phyloP scores from a whole-genome alignment of 2,329 filamentous ascomycete genomes.

The Phialophora tarda region DNA sequence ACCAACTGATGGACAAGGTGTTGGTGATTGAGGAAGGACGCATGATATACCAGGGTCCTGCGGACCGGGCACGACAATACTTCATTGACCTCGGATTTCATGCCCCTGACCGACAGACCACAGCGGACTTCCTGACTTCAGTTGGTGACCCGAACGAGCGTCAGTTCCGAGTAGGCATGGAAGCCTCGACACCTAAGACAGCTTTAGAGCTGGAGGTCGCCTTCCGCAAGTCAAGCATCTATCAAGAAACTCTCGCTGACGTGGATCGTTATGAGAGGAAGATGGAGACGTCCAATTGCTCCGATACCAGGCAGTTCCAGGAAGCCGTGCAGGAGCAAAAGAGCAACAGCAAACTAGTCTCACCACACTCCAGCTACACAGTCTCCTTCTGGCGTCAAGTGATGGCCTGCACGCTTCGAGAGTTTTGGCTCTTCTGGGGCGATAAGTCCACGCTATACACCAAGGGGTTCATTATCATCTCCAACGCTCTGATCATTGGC shows the following conservation, averaged over 20 bases:
- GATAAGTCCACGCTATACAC: conserved; percentile 77
- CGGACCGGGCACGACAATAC: conserved; percentile 66
- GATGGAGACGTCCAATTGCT: conserved; percentile 62
- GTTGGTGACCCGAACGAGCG: conserved; percentile 76
- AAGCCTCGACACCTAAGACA: conserved; percentile 71
- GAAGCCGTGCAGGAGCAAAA: conserved; percentile 69
- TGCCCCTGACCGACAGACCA: conserved; percentile 68
- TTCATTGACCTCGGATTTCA: conserved; percentile 70
- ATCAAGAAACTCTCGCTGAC: conserved; percentile 65
- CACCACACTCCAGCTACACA: conserved; percentile 72
- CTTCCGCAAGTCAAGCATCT: conserved; percentile 68
- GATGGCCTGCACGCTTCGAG: conserved; percentile 63
- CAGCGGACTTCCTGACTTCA: conserved; percentile 77
- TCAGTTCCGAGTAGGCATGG: conserved; percentile 68
- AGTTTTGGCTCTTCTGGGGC: conserved; percentile 78
- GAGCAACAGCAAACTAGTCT: conserved; percentile 63
- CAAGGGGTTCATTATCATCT: conserved; percentile 78
- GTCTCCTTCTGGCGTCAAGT: conserved; percentile 76
- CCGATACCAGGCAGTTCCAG: conserved; percentile 69
- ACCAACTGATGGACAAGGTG: conserved; percentile 79
- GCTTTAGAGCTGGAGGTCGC: conserved; percentile 70
- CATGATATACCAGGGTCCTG: conserved; percentile 69
- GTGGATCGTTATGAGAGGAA: conserved; percentile 65
- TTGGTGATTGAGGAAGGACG: conserved; percentile 75
- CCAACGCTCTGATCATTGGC: conserved; percentile 75